Conservation (phyloP, 164 flowering plant genomes). For the Aristolochia fimbriata region DNA sequence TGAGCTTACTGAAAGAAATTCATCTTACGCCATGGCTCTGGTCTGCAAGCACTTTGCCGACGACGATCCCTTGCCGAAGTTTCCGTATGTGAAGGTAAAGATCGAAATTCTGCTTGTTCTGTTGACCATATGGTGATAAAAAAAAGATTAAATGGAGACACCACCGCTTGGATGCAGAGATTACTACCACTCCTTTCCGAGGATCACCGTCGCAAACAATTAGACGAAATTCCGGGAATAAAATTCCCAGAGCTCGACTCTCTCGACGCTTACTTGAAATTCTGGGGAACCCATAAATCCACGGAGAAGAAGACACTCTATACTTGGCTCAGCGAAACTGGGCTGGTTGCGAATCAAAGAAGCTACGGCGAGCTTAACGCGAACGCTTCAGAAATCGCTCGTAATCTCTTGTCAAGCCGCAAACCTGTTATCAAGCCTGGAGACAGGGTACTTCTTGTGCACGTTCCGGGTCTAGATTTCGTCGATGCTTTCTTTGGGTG, state of each 20-base stretch:
- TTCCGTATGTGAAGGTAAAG: constrained; percentile 64
- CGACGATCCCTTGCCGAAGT: constrained; percentile 27
- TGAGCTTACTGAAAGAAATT: constrained; percentile 81
- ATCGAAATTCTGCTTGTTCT: background rate
- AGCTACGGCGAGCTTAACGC: constrained; percentile 47
- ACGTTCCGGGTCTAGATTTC: constrained; percentile 71
- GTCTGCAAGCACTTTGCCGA: constrained; percentile 62
- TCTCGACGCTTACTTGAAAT: constrained; percentile 54
- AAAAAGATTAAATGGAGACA: background rate
- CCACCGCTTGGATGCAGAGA: constrained; percentile 26
- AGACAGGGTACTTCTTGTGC: constrained; percentile 62
- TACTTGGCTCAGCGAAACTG: constrained; percentile 62
- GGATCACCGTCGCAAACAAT: constrained; percentile 9
- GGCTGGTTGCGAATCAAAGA: constrained; percentile 31
- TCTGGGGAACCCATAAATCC: constrained; percentile 52
- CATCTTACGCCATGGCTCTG: constrained; percentile 59
- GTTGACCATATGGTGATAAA: background rate
- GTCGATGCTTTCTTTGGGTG: constrained; percentile 80
- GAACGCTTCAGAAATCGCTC: constrained; percentile 65
- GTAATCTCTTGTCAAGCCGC: constrained; percentile 36
- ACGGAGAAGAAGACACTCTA: constrained; percentile 37
- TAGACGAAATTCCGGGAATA: constrained; percentile 35
- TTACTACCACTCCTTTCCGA: constrained; percentile 31
- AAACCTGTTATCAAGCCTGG: constrained; percentile 62
- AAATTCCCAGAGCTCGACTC: constrained; percentile 48